Evolutionary conservation across 441 rosid species (phyloP).

Genomic region (Euphorbia celastroides): DNA sequence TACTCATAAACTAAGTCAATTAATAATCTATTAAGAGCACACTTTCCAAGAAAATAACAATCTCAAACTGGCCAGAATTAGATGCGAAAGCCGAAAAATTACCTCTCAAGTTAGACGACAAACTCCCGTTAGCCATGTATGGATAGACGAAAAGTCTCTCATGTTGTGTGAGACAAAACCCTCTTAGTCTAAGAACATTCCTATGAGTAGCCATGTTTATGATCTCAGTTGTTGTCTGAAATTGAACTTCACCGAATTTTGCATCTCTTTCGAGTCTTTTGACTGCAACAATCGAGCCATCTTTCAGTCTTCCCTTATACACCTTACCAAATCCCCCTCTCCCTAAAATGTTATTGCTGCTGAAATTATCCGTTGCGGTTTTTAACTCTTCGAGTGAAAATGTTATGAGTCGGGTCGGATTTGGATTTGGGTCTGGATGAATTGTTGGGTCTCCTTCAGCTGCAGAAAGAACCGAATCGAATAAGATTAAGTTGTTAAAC

Average conservation of each 20-base stretch:
- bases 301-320: slow-evolving; percentile 4
- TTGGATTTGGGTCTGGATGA: slow-evolving; percentile 8
- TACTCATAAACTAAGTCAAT: too few relatives aligned
- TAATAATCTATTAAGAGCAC: background rate
- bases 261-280: slow-evolving; percentile 10
- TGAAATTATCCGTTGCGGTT: slow-evolving; percentile 11
- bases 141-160: slow-evolving; percentile 76
- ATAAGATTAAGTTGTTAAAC: background rate
- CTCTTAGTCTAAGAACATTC: slow-evolving; percentile 64
- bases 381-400: slow-evolving; percentile 11
- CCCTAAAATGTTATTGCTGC: slow-evolving; percentile 7
- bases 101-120: slow-evolving; percentile 81
- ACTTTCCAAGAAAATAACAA: too few relatives aligned
- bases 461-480: background rate
- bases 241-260: background rate
- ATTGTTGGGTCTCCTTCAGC: slow-evolving; percentile 5
- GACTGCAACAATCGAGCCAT: slow-evolving; percentile 12
- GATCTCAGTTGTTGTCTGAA: slow-evolving; percentile 12
- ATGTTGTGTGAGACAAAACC: slow-evolving; percentile 75
- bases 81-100: too few relatives aligned
- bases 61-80: background rate
- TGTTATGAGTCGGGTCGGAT: background rate
- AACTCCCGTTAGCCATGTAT: slow-evolving; percentile 85
- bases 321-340: slow-evolving; percentile 14
- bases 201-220: slow-evolving; percentile 35